Conservation (phyloP, 2,329 filamentous ascomycete species). For the Penicillium sumatraense region DNA sequence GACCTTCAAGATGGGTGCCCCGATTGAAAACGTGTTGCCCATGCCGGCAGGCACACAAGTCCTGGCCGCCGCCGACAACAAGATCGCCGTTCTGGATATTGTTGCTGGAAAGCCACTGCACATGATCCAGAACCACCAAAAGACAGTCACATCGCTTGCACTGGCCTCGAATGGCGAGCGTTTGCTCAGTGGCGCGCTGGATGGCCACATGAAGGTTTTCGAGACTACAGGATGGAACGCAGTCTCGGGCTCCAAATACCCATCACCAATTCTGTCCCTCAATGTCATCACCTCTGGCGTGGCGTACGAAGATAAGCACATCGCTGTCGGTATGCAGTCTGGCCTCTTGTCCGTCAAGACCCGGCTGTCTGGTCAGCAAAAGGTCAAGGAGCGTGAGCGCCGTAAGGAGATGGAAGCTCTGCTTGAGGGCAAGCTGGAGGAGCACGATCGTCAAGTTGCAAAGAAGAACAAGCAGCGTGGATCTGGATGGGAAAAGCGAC, state of each 20-base stretch:
- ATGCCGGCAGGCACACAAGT: slow-evolving; percentile 86
- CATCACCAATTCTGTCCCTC: slow-evolving; percentile 84
- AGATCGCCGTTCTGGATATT: slow-evolving; percentile 89
- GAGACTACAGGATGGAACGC: slow-evolving; percentile 95
- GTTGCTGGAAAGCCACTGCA: slow-evolving; percentile 87
- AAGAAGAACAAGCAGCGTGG: slow-evolving; percentile 69
- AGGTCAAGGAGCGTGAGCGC: slow-evolving; percentile 73
- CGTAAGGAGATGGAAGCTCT: slow-evolving; percentile 85
- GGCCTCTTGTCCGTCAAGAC: slow-evolving; percentile 91
- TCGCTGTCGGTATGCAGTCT: slow-evolving; percentile 93
- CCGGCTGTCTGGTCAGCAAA: slow-evolving; percentile 81
- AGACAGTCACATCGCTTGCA: slow-evolving; percentile 88
- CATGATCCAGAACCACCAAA: slow-evolving; percentile 91
- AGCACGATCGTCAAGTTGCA: slow-evolving; percentile 72
- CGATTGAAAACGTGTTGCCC: slow-evolving; percentile 85
- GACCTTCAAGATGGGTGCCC: slow-evolving; percentile 91
- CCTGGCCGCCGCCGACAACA: slow-evolving; percentile 80
- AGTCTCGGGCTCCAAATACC: slow-evolving; percentile 92
- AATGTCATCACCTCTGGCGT: slow-evolving; percentile 72
- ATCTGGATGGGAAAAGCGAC: slow-evolving; percentile 64
- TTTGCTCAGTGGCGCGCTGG: slow-evolving; percentile 84
- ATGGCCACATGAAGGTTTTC: slow-evolving; percentile 96
- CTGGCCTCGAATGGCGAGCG: slow-evolving; percentile 80
- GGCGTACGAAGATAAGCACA: slow-evolving; percentile 81
- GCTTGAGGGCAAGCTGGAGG: slow-evolving; percentile 75